Evolutionary conservation across 768 basidiomycete genomes (phyloP), one percentile per base, ranked within the genome.

Genomic region (Lyophyllum atratum): DNA sequence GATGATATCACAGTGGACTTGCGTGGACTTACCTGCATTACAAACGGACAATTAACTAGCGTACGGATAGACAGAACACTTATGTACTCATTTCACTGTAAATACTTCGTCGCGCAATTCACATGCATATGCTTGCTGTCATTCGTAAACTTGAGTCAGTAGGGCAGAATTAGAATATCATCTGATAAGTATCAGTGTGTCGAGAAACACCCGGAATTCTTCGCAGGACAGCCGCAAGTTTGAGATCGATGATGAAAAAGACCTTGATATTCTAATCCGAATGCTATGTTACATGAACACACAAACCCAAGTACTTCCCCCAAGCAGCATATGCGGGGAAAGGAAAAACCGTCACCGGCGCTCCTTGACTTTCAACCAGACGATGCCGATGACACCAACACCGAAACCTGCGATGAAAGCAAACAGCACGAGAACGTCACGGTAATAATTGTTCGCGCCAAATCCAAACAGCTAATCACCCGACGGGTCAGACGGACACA

Each of bases 401-500:
- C 82, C 90, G 63, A 93, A 93, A 1, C 87, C 93, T 1, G 84
- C 87, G 54, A 95, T 90, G 68, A 88, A 97, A 0, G 83, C 95
- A 62, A 95, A 93, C 51, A 93, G 67, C 43, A 96, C 87, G 25
- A 97, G 76, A 6, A 97, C 90, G 66, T 96, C 92, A 51, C 94
- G 80, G 68, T 96, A 97, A 68, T 95, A 98, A 61, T 90, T 87
- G 60, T 84, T 83, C 49, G 76, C 63, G 17, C 85, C 84, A 66
- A 98, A 98, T 1, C 95, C 95, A 67, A 97, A 98, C 21, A 97
- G 80, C 84, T 92, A 28, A 37, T 24, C 19, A 46, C 48, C 28
- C 67, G 50, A 29, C 46, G 42, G 39, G 25, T 21, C 31, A 37
- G 8, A 31, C 1, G 7, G 25, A 7, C n/a, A 49, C 6, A 14